phyloP scores from a whole-genome alignment of 495 filamentous ascomycete genomes.

The Polyplosphaeria fusca region DNA sequence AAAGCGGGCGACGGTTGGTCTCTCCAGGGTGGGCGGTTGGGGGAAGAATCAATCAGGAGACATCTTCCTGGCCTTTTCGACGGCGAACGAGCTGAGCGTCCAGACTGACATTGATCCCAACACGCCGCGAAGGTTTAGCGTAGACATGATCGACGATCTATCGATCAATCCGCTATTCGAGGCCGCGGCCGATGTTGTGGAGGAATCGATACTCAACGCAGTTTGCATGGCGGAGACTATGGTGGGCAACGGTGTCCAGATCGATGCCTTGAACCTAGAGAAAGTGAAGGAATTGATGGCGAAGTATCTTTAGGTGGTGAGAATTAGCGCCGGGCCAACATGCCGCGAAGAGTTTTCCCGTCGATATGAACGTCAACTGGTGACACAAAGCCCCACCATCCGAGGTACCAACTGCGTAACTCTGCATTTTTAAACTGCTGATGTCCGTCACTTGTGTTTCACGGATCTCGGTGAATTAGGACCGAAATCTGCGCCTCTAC shows the following conservation, averaged over 20 bases:
- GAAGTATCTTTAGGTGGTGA: conserved; percentile 44
- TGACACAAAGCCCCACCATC: no score
- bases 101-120: conserved; percentile 26
- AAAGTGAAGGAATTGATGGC: conserved; percentile 49
- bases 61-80: conserved; percentile 55
- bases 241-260: conserved; percentile 42
- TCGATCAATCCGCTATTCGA: conserved; percentile 52
- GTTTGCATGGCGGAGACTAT: conserved; percentile 51
- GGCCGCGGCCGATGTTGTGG: conserved; percentile 49
- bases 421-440: no score
- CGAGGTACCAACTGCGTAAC: no score
- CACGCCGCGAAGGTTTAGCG: conserved; percentile 40
- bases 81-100: conserved; percentile 44
- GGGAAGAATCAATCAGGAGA: conserved; percentile 52
- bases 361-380: no score
- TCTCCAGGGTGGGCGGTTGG: conserved; percentile 50
- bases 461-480: no score
- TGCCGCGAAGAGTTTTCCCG: no score
- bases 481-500: no score
- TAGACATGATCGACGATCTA: conserved; percentile 47
- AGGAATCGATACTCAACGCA: conserved; percentile 55
- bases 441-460: no score
- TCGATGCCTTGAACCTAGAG: conserved; percentile 48
- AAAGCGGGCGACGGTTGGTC: conserved; percentile 51
- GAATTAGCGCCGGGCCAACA: background rate